A percentile compares a stretch with the other conserved stretches of the same genome.
phyloP scores from a whole-genome alignment of 2,329 filamentous ascomycete species.

The Sclerotinia subarctica region DNA sequence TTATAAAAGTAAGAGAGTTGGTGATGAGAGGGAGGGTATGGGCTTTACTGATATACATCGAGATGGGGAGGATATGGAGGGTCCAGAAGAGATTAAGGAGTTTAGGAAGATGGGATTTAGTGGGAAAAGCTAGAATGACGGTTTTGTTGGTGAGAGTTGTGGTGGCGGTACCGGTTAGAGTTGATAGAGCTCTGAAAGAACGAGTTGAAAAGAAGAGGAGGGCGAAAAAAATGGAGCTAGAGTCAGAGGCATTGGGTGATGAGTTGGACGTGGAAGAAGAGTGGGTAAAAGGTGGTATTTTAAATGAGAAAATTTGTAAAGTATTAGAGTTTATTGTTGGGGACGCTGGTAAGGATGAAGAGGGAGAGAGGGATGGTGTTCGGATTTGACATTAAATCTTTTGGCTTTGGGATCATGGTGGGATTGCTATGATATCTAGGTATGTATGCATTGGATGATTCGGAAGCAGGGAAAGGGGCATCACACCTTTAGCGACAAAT shows the following conservation, averaged over 20 bases:
- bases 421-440: neutral
- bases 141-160: constrained; percentile 42
- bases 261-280: constrained; percentile 29
- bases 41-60: constrained; percentile 42
- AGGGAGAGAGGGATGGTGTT: constrained; percentile 32
- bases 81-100: constrained; percentile 42
- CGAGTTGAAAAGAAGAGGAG: constrained; percentile 41
- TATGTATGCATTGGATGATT: neutral
- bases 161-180: constrained; percentile 42
- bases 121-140: constrained; percentile 40
- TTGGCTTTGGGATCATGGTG: neutral
- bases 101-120: constrained; percentile 41
- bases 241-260: constrained; percentile 36
- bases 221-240: constrained; percentile 40
- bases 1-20: constrained; percentile 40
- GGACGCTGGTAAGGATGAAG: constrained; percentile 42
- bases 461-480: neutral
- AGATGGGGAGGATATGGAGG: constrained; percentile 41
- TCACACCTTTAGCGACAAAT: neutral
- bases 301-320: constrained; percentile 42
- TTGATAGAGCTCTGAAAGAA: constrained; percentile 41
- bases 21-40: constrained; percentile 42
- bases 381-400: constrained; percentile 16
- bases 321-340: constrained; percentile 43
- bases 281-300: constrained; percentile 36